phyloP scores from a whole-genome alignment of 192 early-diverging fungal species.

The Powellomyces hirtus region DNA sequence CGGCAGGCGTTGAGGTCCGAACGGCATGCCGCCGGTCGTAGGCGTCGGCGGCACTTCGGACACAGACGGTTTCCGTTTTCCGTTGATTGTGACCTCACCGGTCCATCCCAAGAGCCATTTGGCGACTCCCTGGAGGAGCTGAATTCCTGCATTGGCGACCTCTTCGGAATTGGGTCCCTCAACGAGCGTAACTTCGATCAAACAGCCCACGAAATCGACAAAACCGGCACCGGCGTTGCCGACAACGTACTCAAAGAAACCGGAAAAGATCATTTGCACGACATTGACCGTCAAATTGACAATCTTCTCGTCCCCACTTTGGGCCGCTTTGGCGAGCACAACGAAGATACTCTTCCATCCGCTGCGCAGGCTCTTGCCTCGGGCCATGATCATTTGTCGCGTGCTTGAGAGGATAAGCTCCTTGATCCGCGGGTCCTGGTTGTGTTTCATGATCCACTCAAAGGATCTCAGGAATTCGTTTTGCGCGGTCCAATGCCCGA shows the following conservation, averaged over 20 bases:
- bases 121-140: conserved; percentile 45
- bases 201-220: conserved; percentile 48
- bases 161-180: conserved; percentile 42
- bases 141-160: conserved; percentile 44
- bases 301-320: conserved; percentile 64
- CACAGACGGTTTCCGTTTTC: conserved; percentile 1
- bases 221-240: conserved; percentile 48
- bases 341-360: conserved; percentile 64
- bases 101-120: conserved; percentile 39
- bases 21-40: not conserved
- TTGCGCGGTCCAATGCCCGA: conserved; percentile 91
- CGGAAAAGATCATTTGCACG: conserved; percentile 56
- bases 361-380: conserved; percentile 73
- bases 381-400: conserved; percentile 66
- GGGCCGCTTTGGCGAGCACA: conserved; percentile 70
- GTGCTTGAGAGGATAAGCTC: conserved; percentile 48
- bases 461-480: conserved; percentile 92
- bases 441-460: conserved; percentile 78
- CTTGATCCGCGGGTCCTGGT: conserved; percentile 73
- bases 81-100: not conserved
- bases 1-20: conserved; percentile 3
- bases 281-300: conserved; percentile 75
- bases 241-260: conserved; percentile 67
- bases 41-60: not conserved
- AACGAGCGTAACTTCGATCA: conserved; percentile 51